These are phyloP conservation scores for Flammula alnicola DNA, from an alignment of 1,284 basidiomycete species.

Conservation along the genomic window DNA sequence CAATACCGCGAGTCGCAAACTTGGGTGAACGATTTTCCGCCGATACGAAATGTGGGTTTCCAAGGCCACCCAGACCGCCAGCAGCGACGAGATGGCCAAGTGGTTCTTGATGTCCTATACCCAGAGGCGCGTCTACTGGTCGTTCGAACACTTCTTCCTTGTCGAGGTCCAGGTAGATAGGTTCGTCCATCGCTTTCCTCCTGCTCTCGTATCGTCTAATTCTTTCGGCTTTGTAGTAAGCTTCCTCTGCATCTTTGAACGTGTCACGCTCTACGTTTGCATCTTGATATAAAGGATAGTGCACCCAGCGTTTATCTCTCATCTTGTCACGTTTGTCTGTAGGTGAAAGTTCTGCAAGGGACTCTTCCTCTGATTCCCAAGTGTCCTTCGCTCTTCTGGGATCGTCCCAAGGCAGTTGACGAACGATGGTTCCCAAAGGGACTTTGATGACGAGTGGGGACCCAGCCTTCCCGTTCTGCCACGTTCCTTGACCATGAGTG, in stretches of 20 bases:
- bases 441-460: conserved; percentile 78
- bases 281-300: conserved; percentile 74
- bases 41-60: conserved; percentile 87
- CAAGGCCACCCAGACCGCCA: conserved; percentile 87
- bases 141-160: conserved; percentile 48
- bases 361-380: conserved; percentile 73
- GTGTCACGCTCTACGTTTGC: conserved; percentile 66
- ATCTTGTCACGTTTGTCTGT: conserved; percentile 59
- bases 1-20: conserved; percentile 79
- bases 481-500: conserved; percentile 77
- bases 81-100: conserved; percentile 74
- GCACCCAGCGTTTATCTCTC: conserved; percentile 75
- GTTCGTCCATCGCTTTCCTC: conserved; percentile 45
- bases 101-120: conserved; percentile 61
- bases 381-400: conserved; percentile 62
- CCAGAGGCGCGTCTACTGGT: conserved; percentile 66
- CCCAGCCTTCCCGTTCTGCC: conserved; percentile 81
- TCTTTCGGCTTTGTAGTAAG: conserved; percentile 67
- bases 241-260: conserved; percentile 77
- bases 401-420: conserved; percentile 71
- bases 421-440: conserved; percentile 88
- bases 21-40: conserved; percentile 76
- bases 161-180: conserved; percentile 66
- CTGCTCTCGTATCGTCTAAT: conserved; percentile 53
- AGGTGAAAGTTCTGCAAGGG: conserved; percentile 50